Evolutionary conservation across 2,329 filamentous ascomycete genomes (phyloP).

Genomic region (Pseudogymnoascus sp.): DNA sequence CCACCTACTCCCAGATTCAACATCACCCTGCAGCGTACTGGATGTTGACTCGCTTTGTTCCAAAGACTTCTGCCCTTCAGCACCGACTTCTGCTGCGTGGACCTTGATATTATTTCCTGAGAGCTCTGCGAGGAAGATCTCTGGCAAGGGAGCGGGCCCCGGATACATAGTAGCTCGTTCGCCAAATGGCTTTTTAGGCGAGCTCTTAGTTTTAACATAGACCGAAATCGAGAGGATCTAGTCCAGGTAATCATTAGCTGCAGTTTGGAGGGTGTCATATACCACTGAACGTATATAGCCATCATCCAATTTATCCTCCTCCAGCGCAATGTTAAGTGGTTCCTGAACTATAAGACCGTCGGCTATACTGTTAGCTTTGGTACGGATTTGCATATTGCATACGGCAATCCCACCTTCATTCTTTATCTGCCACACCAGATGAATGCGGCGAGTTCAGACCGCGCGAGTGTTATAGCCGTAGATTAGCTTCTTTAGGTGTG

Average conservation of each 20-base stretch:
- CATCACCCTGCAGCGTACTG: neutral
- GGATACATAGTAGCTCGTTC: neutral
- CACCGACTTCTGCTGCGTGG: neutral
- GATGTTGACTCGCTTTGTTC: neutral
- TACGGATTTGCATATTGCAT: neutral
- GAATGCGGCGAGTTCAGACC: conserved; percentile 22
- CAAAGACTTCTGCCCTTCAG: neutral
- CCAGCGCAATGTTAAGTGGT: neutral
- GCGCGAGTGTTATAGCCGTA: conserved; percentile 27
- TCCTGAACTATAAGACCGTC: neutral
- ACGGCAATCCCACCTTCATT: neutral
- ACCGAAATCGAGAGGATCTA: neutral
- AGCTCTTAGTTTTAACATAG: neutral
- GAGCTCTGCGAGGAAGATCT: neutral
- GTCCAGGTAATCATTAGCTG: neutral
- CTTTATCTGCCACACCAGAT: conserved; percentile 29
- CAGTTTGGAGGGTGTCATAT: neutral
- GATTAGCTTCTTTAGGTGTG: conserved; percentile 30
- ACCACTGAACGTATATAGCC: neutral
- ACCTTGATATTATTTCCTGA: neutral
- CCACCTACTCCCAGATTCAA: neutral
- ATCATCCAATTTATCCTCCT: neutral
- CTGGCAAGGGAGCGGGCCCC: neutral
- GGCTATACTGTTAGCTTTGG: conserved; percentile 10
- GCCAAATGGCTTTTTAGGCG: neutral